Evolutionary conservation across 2,329 filamentous ascomycete species (phyloP).

Genomic region (Aspergillus versicolor): DNA sequence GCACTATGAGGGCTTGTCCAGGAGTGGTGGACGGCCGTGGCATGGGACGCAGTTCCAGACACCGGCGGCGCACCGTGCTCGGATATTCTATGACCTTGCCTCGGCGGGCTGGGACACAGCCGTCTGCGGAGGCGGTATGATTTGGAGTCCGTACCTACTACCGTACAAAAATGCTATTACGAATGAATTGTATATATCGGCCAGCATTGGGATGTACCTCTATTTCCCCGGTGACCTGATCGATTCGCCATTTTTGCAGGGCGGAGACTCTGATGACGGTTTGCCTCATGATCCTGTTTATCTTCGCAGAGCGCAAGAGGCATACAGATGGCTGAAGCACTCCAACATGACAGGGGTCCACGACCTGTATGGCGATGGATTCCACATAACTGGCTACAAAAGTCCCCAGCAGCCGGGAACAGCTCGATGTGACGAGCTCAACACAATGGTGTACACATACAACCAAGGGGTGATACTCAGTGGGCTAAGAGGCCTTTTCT

Average conservation of each 20-base stretch:
- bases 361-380: constrained; percentile 83
- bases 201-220: constrained; percentile 84
- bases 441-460: constrained; percentile 92
- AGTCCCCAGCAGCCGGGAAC: constrained; percentile 61
- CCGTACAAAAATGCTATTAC: constrained; percentile 98
- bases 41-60: constrained; percentile 74
- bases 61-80: constrained; percentile 77
- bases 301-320: constrained; percentile 70
- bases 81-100: constrained; percentile 82
- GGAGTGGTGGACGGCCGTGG: constrained; percentile 51
- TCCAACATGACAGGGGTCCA: constrained; percentile 77
- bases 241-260: constrained; percentile 61
- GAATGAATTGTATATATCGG: constrained; percentile 84
- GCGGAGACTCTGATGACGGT: constrained; percentile 25
- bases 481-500: constrained; percentile 76
- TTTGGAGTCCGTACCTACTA: constrained; percentile 76
- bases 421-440: constrained; percentile 72
- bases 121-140: constrained; percentile 84
- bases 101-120: constrained; percentile 75
- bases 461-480: constrained; percentile 91
- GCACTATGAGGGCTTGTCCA: constrained; percentile 52
- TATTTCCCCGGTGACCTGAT: constrained; percentile 81
- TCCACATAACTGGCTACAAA: constrained; percentile 71
- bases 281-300: constrained; percentile 61
- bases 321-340: constrained; percentile 74